A percentile compares a stretch with the other conserved stretches of the same genome.
phyloP scores from a whole-genome alignment of 108 stramenopile genomes.

The Cyclostephanos tholiformis region DNA sequence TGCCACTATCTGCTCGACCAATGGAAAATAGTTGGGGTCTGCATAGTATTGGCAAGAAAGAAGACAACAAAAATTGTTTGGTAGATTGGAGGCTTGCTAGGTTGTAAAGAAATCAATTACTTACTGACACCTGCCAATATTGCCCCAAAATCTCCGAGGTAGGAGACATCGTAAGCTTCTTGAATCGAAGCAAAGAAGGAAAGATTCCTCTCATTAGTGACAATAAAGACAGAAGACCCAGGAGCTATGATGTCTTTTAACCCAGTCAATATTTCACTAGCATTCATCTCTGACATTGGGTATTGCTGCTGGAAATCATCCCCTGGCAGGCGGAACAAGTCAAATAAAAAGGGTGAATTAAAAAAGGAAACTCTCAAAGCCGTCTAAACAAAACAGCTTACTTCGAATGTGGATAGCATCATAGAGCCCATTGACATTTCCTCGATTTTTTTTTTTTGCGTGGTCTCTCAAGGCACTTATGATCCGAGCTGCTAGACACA shows the following conservation, averaged over 20 bases:
- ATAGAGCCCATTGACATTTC: conserved; percentile 36
- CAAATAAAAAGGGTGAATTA: background rate
- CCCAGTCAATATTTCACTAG: conserved; percentile 24
- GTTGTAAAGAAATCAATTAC: background rate
- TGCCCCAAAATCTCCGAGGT: conserved; percentile 35
- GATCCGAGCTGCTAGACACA: conserved; percentile 53
- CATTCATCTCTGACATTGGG: conserved; percentile 22
- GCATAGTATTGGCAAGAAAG: conserved; percentile 9
- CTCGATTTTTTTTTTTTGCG: conserved; percentile 9
- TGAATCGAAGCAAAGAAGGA: conserved; percentile 41
- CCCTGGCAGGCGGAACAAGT: background rate
- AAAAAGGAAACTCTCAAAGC: too few species aligned
- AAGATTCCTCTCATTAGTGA: conserved; percentile 67
- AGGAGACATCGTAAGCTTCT: conserved; percentile 48
- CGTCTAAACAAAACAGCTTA: too few species aligned
- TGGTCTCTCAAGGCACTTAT: conserved; percentile 39
- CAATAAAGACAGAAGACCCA: conserved; percentile 44
- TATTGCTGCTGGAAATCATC: conserved; percentile 37
- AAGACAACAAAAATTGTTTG: background rate
- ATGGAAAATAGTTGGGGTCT: conserved; percentile 61
- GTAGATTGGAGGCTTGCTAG: background rate
- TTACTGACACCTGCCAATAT: conserved; percentile 22
- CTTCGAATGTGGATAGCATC: conserved; percentile 61
- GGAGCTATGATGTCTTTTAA: conserved; percentile 16
- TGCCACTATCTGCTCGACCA: conserved; percentile 70